Conservation (phyloP, 805 yeast genomes). For the Candida chauliodis region DNA sequence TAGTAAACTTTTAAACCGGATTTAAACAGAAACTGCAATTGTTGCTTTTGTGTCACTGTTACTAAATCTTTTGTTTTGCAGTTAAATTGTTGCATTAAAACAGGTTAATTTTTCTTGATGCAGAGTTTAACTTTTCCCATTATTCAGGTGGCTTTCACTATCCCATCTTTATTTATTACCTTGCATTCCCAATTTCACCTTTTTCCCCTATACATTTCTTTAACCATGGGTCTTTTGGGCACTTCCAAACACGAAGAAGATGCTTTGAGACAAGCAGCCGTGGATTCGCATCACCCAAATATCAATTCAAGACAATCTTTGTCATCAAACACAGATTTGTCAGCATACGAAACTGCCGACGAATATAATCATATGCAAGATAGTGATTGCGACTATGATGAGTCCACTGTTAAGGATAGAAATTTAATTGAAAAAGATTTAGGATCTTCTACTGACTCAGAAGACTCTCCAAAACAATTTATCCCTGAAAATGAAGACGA, state of each 20-base stretch:
- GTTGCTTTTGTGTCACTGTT: no score
- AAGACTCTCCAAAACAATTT: not conserved
- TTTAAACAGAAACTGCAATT: no score
- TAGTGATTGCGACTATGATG: not conserved
- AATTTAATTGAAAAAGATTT: not conserved
- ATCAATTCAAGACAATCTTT: conserved; percentile 8
- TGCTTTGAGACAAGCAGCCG: conserved; percentile 21
- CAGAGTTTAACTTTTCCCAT: not conserved
- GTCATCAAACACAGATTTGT: conserved; percentile 21
- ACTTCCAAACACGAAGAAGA: conserved; percentile 29
- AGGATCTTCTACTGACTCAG: not conserved
- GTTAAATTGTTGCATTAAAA: no score
- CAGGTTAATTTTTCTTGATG: no score
- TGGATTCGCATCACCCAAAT: not conserved
- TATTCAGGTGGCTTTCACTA: not conserved
- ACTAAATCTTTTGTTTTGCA: no score
- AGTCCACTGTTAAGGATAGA: conserved; percentile 1
- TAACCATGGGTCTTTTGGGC: conserved; percentile 33
- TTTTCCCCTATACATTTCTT: no score
- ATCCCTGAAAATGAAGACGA: not conserved
- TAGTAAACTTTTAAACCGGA: no score
- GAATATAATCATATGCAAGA: conserved; percentile 7
- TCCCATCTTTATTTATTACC: not conserved
- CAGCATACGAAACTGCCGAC: conserved; percentile 35
- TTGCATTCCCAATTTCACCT: not conserved